phyloP scores from a whole-genome alignment of 1,139 yeast species.

The Citeromyces siamensis region DNA sequence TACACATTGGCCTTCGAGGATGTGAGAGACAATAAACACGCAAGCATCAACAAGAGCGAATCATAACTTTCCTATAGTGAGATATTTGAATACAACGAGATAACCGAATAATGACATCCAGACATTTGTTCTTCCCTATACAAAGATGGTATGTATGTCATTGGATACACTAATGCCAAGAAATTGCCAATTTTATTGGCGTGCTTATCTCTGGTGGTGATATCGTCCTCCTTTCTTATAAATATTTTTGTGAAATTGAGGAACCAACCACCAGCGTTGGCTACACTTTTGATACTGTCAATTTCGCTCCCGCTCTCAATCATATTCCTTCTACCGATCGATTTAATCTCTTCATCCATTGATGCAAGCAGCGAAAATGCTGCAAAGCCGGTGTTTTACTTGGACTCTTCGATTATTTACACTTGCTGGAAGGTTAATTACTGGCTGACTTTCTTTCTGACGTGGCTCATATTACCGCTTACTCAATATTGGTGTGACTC shows the following conservation, averaged over 20 bases:
- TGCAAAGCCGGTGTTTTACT: conserved; percentile 19
- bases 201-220: conserved; percentile 16
- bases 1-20: no score
- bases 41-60: no score
- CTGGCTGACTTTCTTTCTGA: conserved; percentile 68
- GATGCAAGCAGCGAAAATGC: conserved; percentile 8
- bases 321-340: conserved; percentile 42
- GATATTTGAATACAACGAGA: no score
- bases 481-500: conserved; percentile 63
- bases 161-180: no score
- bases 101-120: no score
- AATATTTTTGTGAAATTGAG: conserved; percentile 22
- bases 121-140: no score
- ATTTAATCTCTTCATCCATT: conserved; percentile 26
- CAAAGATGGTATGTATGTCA: no score
- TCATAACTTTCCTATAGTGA: no score
- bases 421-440: conserved; percentile 62
- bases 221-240: conserved; percentile 18
- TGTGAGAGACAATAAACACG: no score
- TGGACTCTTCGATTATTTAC: conserved; percentile 33
- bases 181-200: no score
- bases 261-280: conserved; percentile 25
- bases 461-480: conserved; percentile 65
- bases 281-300: conserved; percentile 29
- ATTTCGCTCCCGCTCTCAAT: conserved; percentile 43